phyloP scores from a whole-genome alignment of 2,329 filamentous ascomycete genomes.

The Cladobotryum mycophilum region DNA sequence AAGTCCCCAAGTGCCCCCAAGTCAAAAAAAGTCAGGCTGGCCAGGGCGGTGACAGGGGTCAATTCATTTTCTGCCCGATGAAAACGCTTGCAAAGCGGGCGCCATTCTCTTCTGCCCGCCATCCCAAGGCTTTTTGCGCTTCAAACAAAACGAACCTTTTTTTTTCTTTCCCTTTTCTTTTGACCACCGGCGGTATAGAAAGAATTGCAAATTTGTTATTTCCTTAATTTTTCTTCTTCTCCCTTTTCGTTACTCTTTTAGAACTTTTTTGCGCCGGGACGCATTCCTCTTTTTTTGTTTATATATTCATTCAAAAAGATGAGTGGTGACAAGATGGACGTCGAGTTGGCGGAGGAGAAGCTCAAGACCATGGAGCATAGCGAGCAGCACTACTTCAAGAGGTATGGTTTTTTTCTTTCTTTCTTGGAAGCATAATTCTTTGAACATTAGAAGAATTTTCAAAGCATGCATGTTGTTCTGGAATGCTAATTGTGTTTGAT shows the following conservation, averaged over 20 bases:
- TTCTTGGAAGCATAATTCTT: neutral
- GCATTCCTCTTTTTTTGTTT: neutral
- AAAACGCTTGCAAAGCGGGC: constrained; percentile 9
- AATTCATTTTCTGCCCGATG: constrained; percentile 26
- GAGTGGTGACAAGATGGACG: constrained; percentile 50
- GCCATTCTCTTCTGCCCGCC: neutral
- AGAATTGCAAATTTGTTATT: neutral
- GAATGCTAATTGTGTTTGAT: constrained; percentile 28
- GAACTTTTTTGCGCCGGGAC: neutral
- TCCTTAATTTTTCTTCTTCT: neutral
- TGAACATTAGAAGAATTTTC: no score
- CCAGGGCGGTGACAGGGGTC: constrained; percentile 22
- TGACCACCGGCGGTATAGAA: neutral
- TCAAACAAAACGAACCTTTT: neutral
- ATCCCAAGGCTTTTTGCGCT: neutral
- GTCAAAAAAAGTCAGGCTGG: no score
- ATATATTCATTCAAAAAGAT: constrained; percentile 31
- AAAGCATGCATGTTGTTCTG: neutral
- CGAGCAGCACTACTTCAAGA: constrained; percentile 99
- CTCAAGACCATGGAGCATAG: constrained; percentile 79
- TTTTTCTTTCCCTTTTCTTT: neutral
- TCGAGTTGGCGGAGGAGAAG: constrained; percentile 54
- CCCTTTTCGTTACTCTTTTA: neutral
- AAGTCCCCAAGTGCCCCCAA: no score
- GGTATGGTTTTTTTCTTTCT: constrained; percentile 44